phyloP scores from a whole-genome alignment of 148 eudicot species.

The Amaranthus cruentus region DNA sequence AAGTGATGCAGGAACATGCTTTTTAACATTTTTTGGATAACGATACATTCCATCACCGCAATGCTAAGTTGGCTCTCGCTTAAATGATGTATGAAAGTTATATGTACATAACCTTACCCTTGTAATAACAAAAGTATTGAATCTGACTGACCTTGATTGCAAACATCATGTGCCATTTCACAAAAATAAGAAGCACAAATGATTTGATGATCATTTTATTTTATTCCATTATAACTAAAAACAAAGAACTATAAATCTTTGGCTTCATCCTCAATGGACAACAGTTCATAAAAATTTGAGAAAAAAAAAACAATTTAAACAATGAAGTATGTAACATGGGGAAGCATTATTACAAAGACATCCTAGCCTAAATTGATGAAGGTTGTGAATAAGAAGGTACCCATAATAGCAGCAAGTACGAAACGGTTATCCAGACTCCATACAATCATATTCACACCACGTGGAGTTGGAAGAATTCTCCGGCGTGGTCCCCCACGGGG shows the following conservation, averaged over 20 bases:
- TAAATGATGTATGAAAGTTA: no score
- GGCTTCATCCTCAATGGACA: no score
- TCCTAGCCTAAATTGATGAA: constrained; percentile 7
- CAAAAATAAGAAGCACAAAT: no score
- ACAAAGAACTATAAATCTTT: no score
- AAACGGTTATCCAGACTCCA: constrained; percentile 99
- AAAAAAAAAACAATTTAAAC: background rate
- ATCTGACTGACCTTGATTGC: no score
- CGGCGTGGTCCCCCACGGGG: constrained; percentile 98
- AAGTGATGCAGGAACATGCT: background rate
- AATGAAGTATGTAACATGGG: background rate
- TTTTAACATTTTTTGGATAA: background rate
- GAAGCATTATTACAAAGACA: background rate
- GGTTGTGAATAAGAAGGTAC: constrained; percentile 40
- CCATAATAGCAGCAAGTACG: constrained; percentile 99
- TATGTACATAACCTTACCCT: no score
- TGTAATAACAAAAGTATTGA: no score
- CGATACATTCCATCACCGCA: no score
- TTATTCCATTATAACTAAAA: no score
- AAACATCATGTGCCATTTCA: no score
- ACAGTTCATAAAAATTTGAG: background rate
- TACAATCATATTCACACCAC: constrained; percentile 96
- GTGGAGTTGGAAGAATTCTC: constrained; percentile 93
- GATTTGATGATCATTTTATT: no score
- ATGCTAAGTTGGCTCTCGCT: no score